Evolutionary conservation across 192 early-diverging fungal genomes (phyloP), one percentile per base, ranked within the genome.

Genomic region (Backusella liffmaniae): DNA sequence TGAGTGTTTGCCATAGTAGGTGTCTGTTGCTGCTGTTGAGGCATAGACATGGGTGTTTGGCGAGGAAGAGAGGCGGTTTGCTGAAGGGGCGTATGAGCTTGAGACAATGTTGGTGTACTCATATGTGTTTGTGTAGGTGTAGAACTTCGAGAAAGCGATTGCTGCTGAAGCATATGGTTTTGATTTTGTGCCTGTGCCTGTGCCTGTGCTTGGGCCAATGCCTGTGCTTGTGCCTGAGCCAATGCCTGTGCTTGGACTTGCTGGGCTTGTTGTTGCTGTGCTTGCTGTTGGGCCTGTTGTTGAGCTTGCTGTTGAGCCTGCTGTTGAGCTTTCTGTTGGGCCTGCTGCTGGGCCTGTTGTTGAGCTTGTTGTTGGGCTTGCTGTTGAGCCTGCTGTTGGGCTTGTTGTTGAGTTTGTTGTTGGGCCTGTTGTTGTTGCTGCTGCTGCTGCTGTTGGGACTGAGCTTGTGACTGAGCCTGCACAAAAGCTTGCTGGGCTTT

Each of bases 241-340:
- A 56, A 67, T 3, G 66, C 51, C 15, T 76, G 73, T 13, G 70
- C 42, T 6, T 73, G 73, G 29, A 76, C 80, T 23, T 75, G 75
- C 32, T 80, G 79, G 15, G 79, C 53, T n/a, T 73, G 72, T 8
- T 66, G 66, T 67, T 81, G 80, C 7, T 49, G 29, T 37, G 65
- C 66, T 30, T 73, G 72, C 5, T 65, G 72, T 9, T 78, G 76
- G 26, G 71, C 70, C 39, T 77, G 80, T 0, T 76, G 72, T n/a
- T 77, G 73, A 21, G 80, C 80, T 23, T 77, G 67, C 0, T 75
- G 75, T 32, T 80, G 79, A 15, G 79, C 53, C 29, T 73, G 72
- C 12, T 66, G 66, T 72, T 81, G 80, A 5, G 73, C 73, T 13
- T 49, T 36, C 3, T 37, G 29, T 26, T 71, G 70, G 5, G 70